A percentile compares a stretch with the other conserved stretches of the same genome.
Conservation (phyloP, 306 rosid genomes). For the Neltuma alba region DNA sequence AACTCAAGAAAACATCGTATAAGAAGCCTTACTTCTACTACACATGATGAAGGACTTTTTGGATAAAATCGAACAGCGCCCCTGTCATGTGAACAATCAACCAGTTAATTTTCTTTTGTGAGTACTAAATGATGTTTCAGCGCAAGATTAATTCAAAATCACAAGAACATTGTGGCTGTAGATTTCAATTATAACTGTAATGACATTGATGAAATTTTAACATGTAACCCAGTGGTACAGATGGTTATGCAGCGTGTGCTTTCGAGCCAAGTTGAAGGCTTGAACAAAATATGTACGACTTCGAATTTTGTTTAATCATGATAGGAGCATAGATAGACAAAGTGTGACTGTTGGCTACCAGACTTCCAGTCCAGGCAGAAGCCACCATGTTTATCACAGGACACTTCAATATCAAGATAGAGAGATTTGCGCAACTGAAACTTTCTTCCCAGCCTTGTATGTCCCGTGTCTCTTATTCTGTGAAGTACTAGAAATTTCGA, state of each 20-base stretch:
- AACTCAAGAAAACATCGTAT: not conserved
- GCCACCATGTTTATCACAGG: constrained; percentile 6
- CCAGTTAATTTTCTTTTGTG: constrained; percentile 36
- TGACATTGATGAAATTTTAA: constrained; percentile 4
- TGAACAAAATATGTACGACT: constrained; percentile 10
- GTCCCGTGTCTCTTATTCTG: constrained; percentile 10
- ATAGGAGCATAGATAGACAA: constrained; percentile 17
- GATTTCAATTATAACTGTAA: not conserved
- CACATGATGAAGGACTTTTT: constrained; percentile 82
- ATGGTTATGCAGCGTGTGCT: constrained; percentile 12
- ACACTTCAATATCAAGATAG: constrained; percentile 22
- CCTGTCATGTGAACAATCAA: constrained; percentile 59
- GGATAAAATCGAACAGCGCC: constrained; percentile 98
- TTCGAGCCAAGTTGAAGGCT: not conserved
- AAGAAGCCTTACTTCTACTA: constrained; percentile 74
- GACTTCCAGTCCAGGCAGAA: constrained; percentile 9
- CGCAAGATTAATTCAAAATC: constrained; percentile 3
- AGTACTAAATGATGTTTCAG: constrained; percentile 16
- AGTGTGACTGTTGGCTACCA: not conserved
- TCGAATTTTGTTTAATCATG: constrained; percentile 23
- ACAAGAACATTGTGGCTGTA: not conserved
- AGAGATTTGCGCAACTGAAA: constrained; percentile 1
- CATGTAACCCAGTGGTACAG: constrained; percentile 5
- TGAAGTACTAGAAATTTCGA: not conserved
- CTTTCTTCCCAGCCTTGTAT: constrained; percentile 12